phyloP scores from a whole-genome alignment of 2,329 filamentous ascomycete species.

The Talaromyces piceae region DNA sequence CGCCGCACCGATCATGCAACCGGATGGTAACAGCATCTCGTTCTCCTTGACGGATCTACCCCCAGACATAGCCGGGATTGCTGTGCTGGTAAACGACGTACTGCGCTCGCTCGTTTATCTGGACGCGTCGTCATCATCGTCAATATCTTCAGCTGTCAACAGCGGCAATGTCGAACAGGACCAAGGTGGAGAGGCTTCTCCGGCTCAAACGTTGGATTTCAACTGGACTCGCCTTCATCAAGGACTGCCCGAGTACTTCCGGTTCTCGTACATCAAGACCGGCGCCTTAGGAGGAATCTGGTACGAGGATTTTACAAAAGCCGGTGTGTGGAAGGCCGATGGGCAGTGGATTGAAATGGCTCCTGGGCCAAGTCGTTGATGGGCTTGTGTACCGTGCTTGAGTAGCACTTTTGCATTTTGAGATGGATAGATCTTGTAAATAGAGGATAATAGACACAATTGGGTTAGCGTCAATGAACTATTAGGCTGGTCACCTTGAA shows the following conservation, averaged over 20 bases:
- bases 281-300: conserved; percentile 29
- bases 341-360: conserved; percentile 15
- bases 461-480: too few species aligned
- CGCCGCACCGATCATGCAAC: conserved; percentile 13
- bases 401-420: neutral
- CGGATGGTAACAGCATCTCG: conserved; percentile 22
- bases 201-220: conserved; percentile 14
- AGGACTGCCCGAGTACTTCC: conserved; percentile 33
- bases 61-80: conserved; percentile 44
- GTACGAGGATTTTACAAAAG: conserved; percentile 35
- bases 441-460: too few species aligned
- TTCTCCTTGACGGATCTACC: conserved; percentile 29
- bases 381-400: neutral
- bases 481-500: too few species aligned
- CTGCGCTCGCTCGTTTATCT: conserved; percentile 49
- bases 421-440: neutral
- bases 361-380: conserved; percentile 7
- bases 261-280: conserved; percentile 35
- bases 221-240: conserved; percentile 27
- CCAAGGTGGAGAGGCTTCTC: neutral
- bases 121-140: conserved; percentile 9
- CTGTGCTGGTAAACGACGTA: conserved; percentile 55
- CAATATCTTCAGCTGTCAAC: neutral
- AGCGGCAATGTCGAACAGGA: neutral
- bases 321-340: conserved; percentile 24